Base-by-base conservation (phyloP, 306 rosid genomes). In the Corylus americana region DNA sequence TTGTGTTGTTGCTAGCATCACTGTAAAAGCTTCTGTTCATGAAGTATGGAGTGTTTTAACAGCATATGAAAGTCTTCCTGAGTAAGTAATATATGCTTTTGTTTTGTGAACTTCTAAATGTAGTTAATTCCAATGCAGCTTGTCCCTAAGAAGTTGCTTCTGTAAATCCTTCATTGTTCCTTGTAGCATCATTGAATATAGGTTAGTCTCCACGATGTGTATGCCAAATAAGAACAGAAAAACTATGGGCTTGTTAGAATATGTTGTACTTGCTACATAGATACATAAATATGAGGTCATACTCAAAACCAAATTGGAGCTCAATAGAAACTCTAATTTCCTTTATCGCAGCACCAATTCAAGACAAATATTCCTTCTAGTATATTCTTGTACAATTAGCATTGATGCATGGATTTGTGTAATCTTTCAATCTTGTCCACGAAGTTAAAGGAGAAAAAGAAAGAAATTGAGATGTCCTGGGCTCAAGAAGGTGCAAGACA, bases 61-160 rank as follows among this genome's bases (percentile, higher is more conserved):
- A 42, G 90, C 91, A 72, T 95, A 95, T 51, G 97, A 95, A 89
- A 85, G 89, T 71, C 98, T 95, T 86, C 98, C 98, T 4, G 98
- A 95, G 98, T 94, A 92, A 82, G 97, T 81, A 51, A 78, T 78
- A 63, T 17, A 18, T 42, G 12, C 57, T 70, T 77, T 18, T 76
- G 37, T 57, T 82, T 67, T 76, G 76, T 45, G 17, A 55, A 37
- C 25, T 44, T 69, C 50, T 66, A 66, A 50, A 35, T 11, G 3
- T 47, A 54, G 50, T 29, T 44, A 27, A 49, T 42, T 45, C n/a
- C 69, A 54, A 42, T 53, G 22, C n/a, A 8, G 29, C 64, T 31
- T 25, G 68, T 76, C 62, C 49, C 3, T 57, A 31, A 64, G 70
- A 64, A 20, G 57, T 6, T 64, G 48, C 72, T 67, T 67, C 71